Base-by-base conservation (phyloP, 768 basidiomycete genomes). In the Mrakia blollopis region DNA sequence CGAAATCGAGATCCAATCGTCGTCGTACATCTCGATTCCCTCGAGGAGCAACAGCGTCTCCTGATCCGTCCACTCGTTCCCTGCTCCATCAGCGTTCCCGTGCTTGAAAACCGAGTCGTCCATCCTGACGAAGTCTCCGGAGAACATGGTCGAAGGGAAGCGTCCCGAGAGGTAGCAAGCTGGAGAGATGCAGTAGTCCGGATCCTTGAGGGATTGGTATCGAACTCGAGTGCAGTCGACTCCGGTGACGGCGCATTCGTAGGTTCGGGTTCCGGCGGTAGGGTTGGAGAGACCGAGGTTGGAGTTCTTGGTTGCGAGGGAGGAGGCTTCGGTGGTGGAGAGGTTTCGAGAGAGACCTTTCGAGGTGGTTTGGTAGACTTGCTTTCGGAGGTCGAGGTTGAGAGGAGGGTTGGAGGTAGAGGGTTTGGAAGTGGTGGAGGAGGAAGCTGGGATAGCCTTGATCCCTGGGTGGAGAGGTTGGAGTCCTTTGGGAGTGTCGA, bases 11-110 rank as follows among this genome's bases (percentile, higher is more conserved):
- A 89, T 89, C 96, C 96, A 99, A 81, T 98, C 96, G 81, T 98
- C 96, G 80, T 97, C 94, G 83, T 90, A 93, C 93, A 99, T 97
- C 84, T 99, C 97, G 61, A 99, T 89, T 23, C 91, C 97, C 83
- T 99, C 97, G n/a, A 99, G 87, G 7, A 99, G 86, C 11, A 92
- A 84, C 14, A 99, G 84, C 28, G 91, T 87, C 83, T 99, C 97
- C 82, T 94, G 91, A 82, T 97, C 95, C 1, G 89, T 87, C 97
- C 97, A 99, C 78, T 87, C 86, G 74, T 91, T 89, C 28, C 78
- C 80, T 74, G 89, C 90, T 39, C 79, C 73, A 21, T 25, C 65
- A 5, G 72, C 69, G 14, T 81, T 79, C 23, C 84, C 73, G 84
- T 86, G 79, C 81, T 86, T 78, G 83, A 82, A 23, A 83, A 82